Conservation (phyloP, 2,329 filamentous ascomycete genomes). For the Calonectria henricotiae region DNA sequence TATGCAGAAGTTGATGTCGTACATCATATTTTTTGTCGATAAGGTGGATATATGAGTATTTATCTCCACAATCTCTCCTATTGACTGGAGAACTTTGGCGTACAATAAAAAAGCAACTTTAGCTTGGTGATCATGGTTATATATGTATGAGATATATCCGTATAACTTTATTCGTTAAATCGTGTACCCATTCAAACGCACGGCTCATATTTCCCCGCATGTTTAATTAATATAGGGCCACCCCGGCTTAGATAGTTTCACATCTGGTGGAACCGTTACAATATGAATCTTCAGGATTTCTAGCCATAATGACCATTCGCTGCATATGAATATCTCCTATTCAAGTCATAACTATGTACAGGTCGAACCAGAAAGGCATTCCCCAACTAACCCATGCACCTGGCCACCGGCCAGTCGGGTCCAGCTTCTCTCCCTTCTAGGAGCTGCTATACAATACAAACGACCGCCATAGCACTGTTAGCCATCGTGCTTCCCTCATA, state of each 20-base stretch:
- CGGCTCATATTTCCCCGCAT: constrained; percentile 7
- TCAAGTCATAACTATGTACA: constrained; percentile 47
- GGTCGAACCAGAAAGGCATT: constrained; percentile 30
- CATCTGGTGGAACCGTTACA: not conserved
- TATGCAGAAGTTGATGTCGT: no score
- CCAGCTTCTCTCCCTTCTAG: constrained; percentile 32
- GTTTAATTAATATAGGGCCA: not conserved
- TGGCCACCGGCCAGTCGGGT: constrained; percentile 13
- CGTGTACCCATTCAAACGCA: not conserved
- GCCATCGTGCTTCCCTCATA: not conserved
- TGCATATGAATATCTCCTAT: constrained; percentile 42
- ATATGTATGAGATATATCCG: not conserved
- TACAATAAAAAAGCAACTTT: no score
- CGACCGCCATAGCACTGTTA: constrained; percentile 26
- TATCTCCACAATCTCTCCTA: no score
- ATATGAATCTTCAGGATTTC: not conserved
- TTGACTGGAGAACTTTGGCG: no score
- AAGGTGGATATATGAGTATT: no score
- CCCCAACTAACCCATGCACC: constrained; percentile 36
- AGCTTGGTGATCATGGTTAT: no score
- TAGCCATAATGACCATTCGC: not conserved
- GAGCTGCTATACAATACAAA: constrained; percentile 33
- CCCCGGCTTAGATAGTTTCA: not conserved
- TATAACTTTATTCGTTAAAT: not conserved
- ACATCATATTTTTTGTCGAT: no score